Conservation (phyloP, 2,329 filamentous ascomycete genomes). For the Paecilomyces variotii region DNA sequence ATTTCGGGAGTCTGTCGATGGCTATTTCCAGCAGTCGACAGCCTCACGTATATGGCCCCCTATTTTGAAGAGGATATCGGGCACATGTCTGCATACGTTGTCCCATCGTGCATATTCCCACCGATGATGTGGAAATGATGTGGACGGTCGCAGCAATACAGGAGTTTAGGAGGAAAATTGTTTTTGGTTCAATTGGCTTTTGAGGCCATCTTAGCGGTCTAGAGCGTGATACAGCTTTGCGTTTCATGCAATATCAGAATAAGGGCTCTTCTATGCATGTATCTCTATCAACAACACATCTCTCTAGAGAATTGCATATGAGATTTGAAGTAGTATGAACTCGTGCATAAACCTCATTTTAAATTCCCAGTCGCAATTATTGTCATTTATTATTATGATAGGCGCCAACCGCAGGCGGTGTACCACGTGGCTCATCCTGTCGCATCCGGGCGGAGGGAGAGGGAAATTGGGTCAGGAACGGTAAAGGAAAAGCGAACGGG, state of each 20-base stretch:
- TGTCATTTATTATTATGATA: not conserved
- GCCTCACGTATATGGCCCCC: not conserved
- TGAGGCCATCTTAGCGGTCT: not conserved
- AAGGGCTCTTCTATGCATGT: not conserved
- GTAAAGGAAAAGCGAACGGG: not conserved
- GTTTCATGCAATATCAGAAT: too few relatives aligned
- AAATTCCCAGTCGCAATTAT: not conserved
- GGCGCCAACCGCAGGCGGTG: not conserved
- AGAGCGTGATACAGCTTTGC: not conserved
- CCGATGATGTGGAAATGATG: not conserved
- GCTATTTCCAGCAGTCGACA: not conserved
- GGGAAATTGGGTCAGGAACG: not conserved
- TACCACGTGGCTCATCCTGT: not conserved
- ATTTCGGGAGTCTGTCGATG: not conserved
- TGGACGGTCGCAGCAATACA: not conserved
- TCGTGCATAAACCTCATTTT: not conserved
- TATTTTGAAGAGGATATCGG: not conserved
- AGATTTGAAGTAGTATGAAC: not conserved
- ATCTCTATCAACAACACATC: not conserved
- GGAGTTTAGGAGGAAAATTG: not conserved
- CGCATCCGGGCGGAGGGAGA: not conserved
- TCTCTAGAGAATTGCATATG: not conserved
- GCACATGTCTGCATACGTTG: not conserved
- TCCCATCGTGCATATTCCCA: not conserved
- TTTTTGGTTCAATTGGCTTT: not conserved